Base-by-base conservation (phyloP, 208 protist genomes). In the Histomonas meleagridis region DNA sequence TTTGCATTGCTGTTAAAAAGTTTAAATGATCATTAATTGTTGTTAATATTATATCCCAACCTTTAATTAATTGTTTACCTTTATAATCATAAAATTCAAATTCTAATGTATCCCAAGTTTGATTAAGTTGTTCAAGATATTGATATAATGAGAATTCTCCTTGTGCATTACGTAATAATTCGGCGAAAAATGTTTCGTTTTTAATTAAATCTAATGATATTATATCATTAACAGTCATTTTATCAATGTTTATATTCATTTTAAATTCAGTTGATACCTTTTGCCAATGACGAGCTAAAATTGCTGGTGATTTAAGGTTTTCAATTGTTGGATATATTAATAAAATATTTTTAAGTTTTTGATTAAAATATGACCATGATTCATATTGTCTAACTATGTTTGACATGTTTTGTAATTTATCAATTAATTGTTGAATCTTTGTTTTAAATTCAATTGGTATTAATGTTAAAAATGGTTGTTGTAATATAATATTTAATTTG, bases 61-160 rank as follows among this genome's bases (percentile, higher is more conserved):
- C 49, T 49, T 91, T 91, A 35, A 91, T 65, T 3, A 91, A 10
- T 4, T 60, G 35, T 23, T 91, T 91, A 9, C 53, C 86, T 60
- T 62, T 62, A 26, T 91, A 91, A 69, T 91, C 53, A n/a, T 14
- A 38, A 43, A 91, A 91, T 48, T 91, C 86, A 26, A 91, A 91
- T 32, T 69, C 49, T 0, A 65, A 18, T n/a, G 23, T 35, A 48
- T 91, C 69, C 86, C 86, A 91, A 35, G 26, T 49, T 21, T 60
- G 21, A 40, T 91, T 53, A 23, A 91, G 49, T 62, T 91, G 32
- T n/a, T 91, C 55, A 14, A 91, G 55, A 48, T 69, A 91, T 69
- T 91, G 49, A 35, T 91, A 18, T 10, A 91, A 18, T 46, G 49
- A 69, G 26, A 60, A 69, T 69, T 91, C 86, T 10, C 86, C 86